Base-by-base conservation (phyloP, 176 grass and related monocot genomes). In the Chloris gayana region DNA sequence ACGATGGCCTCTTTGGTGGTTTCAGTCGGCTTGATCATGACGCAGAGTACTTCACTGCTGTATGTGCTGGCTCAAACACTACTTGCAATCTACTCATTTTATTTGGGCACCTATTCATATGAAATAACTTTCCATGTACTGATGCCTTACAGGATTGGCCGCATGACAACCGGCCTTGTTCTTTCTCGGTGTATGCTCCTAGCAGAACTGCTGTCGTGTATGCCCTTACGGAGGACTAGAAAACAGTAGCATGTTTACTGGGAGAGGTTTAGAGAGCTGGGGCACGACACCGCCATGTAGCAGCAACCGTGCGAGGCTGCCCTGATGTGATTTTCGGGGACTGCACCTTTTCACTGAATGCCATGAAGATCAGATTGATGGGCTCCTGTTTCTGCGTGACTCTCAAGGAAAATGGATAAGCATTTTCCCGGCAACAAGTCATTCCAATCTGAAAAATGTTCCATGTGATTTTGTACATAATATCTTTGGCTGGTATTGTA, bases 181-280 rank as follows among this genome's bases (percentile, higher is more conserved):
- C 90, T 58, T 93, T 99, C 88, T 91, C 74, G 7, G 84, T 95
- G 30, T 99, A 99, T 58, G 79, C 92, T 19, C 96, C 96, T 5
- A 89, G 96, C 59, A 99, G 93, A 84, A 95, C 90, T 25, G 92
- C 76, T 9, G 90, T 99, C 8, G 92, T 93, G 7, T 99, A 99
- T 83, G 90, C 96, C 38, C 90, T 83, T 54, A n/a, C 75, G 35
- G 75, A 92, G 76, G 87, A 90, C 47, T 53, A 65, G 24, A 14
- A 49, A 38, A 17, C 54, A 53, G 35, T 44, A 53, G 31, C 5
- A 0, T 34, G 26, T 26, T 26, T 19, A 11, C 51, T 22, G 22
- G 42, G 59, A 64, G 37, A 77, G 57, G 32, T 31, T 72, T 8
- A 57, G 47, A 44, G 72, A 65, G 17, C n/a, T 58, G 18, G 77